A percentile compares a stretch with the other conserved stretches of the same genome.
These are phyloP conservation scores for Hyparrhenia diplandra DNA, from an alignment of 176 grass and related monocot genomes.

Conservation along the genomic window DNA sequence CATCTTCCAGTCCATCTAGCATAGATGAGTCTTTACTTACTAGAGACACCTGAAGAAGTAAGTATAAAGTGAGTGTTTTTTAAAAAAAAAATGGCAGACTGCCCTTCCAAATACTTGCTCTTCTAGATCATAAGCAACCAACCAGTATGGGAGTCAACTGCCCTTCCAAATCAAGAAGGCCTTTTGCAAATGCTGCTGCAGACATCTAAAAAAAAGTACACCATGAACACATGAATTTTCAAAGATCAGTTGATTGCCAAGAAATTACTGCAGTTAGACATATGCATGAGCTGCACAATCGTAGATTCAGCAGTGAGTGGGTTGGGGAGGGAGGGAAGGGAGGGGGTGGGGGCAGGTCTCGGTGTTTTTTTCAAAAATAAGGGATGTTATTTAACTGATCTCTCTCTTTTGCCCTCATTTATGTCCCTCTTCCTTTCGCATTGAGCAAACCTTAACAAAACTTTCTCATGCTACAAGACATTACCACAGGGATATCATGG, in stretches of 20 bases:
- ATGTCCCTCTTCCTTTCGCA: not conserved
- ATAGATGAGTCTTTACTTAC: conserved; percentile 99
- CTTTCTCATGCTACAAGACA: not conserved
- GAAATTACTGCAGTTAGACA: not conserved
- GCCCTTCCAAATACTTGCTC: not conserved
- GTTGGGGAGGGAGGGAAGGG: too few species aligned
- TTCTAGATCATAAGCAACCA: conserved; percentile 14
- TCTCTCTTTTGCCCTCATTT: not conserved
- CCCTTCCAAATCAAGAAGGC: conserved; percentile 99
- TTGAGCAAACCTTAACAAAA: not conserved
- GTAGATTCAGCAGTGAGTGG: not conserved
- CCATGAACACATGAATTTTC: not conserved
- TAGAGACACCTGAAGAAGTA: conserved; percentile 85
- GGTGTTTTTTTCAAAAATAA: not conserved
- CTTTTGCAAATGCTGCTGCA: conserved; percentile 99
- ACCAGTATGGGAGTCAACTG: conserved; percentile 99
- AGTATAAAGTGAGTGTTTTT: not conserved
- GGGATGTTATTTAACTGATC: not conserved
- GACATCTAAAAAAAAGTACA: conserved; percentile 75
- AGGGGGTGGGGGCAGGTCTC: too few species aligned
- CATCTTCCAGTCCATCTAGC: conserved; percentile 99
- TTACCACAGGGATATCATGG: not conserved
- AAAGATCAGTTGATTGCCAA: conserved; percentile 12
- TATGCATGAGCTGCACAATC: conserved; percentile 2
- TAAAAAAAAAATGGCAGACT: not conserved